Conservation (phyloP, 2,329 filamentous ascomycete genomes). For the Sporothrix schenckii region DNA sequence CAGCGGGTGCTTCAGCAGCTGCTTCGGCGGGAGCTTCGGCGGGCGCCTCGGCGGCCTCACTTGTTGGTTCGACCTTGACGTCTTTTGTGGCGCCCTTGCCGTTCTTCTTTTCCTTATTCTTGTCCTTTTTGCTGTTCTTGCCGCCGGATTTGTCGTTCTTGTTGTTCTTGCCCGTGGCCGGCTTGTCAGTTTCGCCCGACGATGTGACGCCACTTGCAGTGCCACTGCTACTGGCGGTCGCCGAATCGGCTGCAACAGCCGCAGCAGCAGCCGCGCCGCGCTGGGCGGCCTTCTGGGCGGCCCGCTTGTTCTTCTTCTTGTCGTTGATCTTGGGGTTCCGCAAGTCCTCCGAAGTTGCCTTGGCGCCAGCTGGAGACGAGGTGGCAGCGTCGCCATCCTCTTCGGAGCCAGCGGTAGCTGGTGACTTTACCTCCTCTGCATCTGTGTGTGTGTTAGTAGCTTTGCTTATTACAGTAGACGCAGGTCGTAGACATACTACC, state of each 20-base stretch:
- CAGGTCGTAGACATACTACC: neutral
- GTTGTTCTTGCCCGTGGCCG: neutral
- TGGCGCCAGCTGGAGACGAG: neutral
- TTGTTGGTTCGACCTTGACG: neutral
- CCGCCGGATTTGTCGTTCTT: neutral
- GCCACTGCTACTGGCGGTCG: neutral
- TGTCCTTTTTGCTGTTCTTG: constrained; percentile 35
- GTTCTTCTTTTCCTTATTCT: constrained; percentile 34
- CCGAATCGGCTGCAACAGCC: neutral
- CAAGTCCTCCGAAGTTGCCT: neutral
- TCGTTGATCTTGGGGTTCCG: constrained; percentile 19
- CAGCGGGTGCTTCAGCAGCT: neutral
- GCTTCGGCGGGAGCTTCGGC: neutral
- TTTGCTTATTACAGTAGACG: neutral
- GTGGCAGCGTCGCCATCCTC: constrained; percentile 1
- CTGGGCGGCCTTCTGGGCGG: constrained; percentile 31
- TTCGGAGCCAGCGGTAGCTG: constrained; percentile 16
- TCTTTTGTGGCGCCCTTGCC: constrained; percentile 25
- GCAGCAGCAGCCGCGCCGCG: neutral
- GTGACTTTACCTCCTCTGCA: constrained; percentile 16
- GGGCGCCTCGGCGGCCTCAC: neutral
- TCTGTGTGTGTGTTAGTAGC: constrained; percentile 1
- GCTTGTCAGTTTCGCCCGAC: constrained; percentile 8
- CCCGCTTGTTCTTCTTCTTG: constrained; percentile 34
- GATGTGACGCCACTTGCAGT: constrained; percentile 12